Conservation (phyloP, 2,329 filamentous ascomycete genomes). For the Colletotrichum musae region DNA sequence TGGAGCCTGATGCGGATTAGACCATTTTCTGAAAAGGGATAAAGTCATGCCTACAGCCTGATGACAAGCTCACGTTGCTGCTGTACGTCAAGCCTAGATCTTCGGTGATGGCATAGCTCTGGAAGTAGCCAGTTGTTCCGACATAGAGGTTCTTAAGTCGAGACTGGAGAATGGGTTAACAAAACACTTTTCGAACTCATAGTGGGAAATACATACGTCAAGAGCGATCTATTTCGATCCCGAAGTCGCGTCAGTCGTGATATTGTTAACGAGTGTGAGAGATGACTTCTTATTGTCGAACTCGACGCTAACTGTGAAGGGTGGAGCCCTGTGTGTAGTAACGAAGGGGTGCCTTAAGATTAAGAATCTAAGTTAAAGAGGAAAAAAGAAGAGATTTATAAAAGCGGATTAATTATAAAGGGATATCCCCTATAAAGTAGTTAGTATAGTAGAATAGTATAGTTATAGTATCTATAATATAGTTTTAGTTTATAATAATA, state of each 20-base stretch:
- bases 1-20: conserved; percentile 12
- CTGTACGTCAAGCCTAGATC: conserved; percentile 27
- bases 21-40: not conserved
- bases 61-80: conserved; percentile 28
- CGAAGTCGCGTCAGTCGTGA: conserved; percentile 39
- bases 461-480: too few relatives aligned
- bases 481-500: too few relatives aligned
- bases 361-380: too few relatives aligned
- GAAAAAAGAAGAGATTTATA: too few relatives aligned
- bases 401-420: too few relatives aligned
- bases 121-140: conserved; percentile 30
- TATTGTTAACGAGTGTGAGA: conserved; percentile 44
- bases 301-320: conserved; percentile 42
- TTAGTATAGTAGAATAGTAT: too few relatives aligned
- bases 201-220: conserved; percentile 26
- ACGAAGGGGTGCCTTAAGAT: too few relatives aligned
- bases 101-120: conserved; percentile 32
- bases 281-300: conserved; percentile 45
- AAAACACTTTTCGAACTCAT: not conserved
- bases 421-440: too few relatives aligned
- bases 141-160: conserved; percentile 32
- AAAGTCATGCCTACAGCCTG: conserved; percentile 35
- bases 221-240: conserved; percentile 44
- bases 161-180: not conserved
- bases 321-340: too few relatives aligned